phyloP scores from a whole-genome alignment of 352 stramenopile species.

The Phytopythium delawarense region DNA sequence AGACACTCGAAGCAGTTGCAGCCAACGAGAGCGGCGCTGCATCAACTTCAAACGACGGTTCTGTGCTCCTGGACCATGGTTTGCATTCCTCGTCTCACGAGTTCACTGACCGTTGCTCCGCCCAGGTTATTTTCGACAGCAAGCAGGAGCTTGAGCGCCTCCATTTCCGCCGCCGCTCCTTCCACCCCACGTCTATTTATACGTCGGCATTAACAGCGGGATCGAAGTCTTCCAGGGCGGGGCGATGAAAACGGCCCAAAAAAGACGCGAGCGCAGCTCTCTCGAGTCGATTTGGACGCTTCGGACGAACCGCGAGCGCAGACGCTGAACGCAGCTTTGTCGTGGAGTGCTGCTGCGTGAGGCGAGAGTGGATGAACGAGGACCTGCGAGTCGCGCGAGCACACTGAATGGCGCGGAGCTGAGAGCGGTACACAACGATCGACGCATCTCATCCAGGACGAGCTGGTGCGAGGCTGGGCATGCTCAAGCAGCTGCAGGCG shows the following conservation, averaged over 20 bases:
- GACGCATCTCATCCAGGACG: not conserved
- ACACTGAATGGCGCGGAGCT: not conserved
- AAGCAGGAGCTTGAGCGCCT: not conserved
- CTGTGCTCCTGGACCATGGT: not conserved
- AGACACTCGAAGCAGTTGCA: not conserved
- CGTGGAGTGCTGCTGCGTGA: not conserved
- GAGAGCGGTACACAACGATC: not conserved
- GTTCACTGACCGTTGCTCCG: not conserved
- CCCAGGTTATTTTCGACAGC: too few relatives aligned
- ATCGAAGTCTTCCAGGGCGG: not conserved
- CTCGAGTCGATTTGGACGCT: not conserved
- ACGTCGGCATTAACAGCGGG: not conserved
- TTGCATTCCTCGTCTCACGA: not conserved
- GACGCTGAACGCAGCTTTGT: not conserved
- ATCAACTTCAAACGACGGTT: not conserved
- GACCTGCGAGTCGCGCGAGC: not conserved
- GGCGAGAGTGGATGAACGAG: not conserved
- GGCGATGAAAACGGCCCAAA: not conserved
- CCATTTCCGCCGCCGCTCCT: not conserved
- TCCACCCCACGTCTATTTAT: not conserved
- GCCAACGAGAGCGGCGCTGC: not conserved
- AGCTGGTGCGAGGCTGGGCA: not conserved
- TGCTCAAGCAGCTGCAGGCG: conserved; percentile 26
- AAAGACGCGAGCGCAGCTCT: not conserved
- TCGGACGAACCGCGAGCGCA: not conserved